Evolutionary conservation across 2,329 filamentous ascomycete genomes (phyloP).

Genomic region (Dissoconium aciculare): DNA sequence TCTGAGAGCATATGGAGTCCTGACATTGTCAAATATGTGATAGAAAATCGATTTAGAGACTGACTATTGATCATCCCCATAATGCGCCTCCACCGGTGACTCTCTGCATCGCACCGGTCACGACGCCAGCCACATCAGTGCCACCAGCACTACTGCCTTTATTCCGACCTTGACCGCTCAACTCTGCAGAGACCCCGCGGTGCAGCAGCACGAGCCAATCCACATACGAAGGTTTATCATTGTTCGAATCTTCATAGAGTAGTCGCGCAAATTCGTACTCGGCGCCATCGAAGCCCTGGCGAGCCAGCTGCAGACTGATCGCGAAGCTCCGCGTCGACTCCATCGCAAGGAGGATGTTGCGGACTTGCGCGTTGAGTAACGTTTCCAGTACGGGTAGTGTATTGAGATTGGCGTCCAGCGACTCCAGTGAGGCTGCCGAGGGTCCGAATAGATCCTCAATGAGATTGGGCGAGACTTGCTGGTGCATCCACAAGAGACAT

Average conservation of each 20-base stretch:
- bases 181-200: constrained; percentile 75
- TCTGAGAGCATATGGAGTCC: no score
- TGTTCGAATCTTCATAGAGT: constrained; percentile 87
- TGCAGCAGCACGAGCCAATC: constrained; percentile 97
- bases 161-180: background rate
- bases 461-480: constrained; percentile 81
- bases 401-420: constrained; percentile 67
- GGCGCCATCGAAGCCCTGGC: constrained; percentile 84
- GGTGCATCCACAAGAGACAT: constrained; percentile 82
- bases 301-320: constrained; percentile 72
- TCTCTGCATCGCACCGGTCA: background rate
- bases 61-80: no score
- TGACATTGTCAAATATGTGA: no score
- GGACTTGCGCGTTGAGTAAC: constrained; percentile 83
- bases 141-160: background rate
- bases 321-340: constrained; percentile 65
- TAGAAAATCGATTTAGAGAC: no score
- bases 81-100: background rate
- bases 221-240: constrained; percentile 94
- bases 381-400: constrained; percentile 74
- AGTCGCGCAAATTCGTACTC: constrained; percentile 92
- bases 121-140: background rate
- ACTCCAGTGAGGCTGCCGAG: constrained; percentile 53
- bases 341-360: constrained; percentile 83
- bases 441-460: constrained; percentile 80